These are phyloP conservation scores for Aspergillus ellipticus DNA, from an alignment of 495 filamentous ascomycete species.

Conservation along the genomic window DNA sequence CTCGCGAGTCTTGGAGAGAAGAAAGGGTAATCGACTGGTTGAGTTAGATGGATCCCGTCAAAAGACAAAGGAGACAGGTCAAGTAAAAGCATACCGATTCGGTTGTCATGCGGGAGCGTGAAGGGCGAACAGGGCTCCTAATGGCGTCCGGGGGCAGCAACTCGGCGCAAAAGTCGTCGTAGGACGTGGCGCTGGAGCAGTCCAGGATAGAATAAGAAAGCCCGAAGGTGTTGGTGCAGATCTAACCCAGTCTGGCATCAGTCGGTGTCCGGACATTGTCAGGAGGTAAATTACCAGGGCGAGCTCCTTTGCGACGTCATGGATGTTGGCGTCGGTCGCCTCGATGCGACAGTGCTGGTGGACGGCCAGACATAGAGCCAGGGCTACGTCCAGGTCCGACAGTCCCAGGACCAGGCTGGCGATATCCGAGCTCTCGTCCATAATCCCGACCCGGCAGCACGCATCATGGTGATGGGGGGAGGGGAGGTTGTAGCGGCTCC, in stretches of 20 bases:
- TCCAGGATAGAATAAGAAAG: constrained; percentile 63
- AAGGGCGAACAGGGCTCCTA: constrained; percentile 9
- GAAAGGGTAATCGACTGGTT: background rate
- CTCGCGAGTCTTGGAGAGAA: background rate
- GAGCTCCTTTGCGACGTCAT: constrained; percentile 67
- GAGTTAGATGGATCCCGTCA: constrained; percentile 5
- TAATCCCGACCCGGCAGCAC: constrained; percentile 22
- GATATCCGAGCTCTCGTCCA: constrained; percentile 53
- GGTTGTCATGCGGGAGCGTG: constrained; percentile 7
- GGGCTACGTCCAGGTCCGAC: constrained; percentile 84
- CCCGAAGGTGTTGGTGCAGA: constrained; percentile 66
- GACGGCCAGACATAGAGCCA: constrained; percentile 72
- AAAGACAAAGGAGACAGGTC: background rate
- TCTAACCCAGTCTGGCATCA: constrained; percentile 43
- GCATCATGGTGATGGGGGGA: constrained; percentile 1
- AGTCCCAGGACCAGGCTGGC: constrained; percentile 65
- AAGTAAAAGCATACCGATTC: background rate
- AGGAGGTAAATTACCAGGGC: constrained; percentile 53
- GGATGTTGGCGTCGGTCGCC: constrained; percentile 56
- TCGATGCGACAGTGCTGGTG: constrained; percentile 86
- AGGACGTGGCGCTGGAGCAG: constrained; percentile 65
- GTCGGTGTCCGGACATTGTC: constrained; percentile 2
- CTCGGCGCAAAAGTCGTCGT: constrained; percentile 73
- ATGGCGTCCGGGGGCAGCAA: constrained; percentile 49
- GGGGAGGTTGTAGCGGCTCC: background rate